These are phyloP conservation scores for Phylloporus arenicola DNA, from an alignment of 768 basidiomycete species.

Conservation along the genomic window DNA sequence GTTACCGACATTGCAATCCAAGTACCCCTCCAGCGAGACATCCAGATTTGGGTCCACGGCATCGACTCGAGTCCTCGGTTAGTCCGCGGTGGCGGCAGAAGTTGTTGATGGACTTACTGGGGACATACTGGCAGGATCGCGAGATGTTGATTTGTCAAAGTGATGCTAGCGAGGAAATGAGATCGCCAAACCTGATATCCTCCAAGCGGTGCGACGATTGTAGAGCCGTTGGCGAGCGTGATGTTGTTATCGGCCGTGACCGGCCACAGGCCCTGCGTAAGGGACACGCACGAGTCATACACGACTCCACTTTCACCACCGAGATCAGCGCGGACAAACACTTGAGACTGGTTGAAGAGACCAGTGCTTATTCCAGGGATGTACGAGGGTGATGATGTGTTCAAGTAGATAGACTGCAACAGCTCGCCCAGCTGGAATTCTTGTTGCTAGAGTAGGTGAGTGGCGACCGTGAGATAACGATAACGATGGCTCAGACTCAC, in stretches of 20 bases:
- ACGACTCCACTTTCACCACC: slow-evolving; percentile 68
- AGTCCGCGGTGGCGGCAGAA: slow-evolving; percentile 1
- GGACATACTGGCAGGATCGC: slow-evolving; percentile 32
- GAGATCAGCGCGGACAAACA: slow-evolving; percentile 56
- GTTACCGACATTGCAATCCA: slow-evolving; percentile 47
- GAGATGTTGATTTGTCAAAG: not conserved
- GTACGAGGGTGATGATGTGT: slow-evolving; percentile 46
- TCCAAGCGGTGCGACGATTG: slow-evolving; percentile 49
- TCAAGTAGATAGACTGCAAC: slow-evolving; percentile 50
- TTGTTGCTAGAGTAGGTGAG: slow-evolving; percentile 39
- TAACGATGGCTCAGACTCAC: slow-evolving; percentile 39
- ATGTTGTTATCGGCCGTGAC: slow-evolving; percentile 40
- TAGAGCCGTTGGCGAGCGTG: slow-evolving; percentile 63
- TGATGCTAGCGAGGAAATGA: slow-evolving; percentile 13
- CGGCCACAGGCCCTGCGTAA: slow-evolving; percentile 69
- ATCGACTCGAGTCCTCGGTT: slow-evolving; percentile 40
- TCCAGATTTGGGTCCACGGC: slow-evolving; percentile 58
- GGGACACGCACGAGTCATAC: slow-evolving; percentile 57
- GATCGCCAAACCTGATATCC: slow-evolving; percentile 53
- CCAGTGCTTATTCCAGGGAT: slow-evolving; percentile 38
- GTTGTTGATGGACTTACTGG: slow-evolving; percentile 28
- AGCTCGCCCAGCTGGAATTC: slow-evolving; percentile 51
- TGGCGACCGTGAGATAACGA: not conserved
- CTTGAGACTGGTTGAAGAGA: slow-evolving; percentile 35
- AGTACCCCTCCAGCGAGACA: slow-evolving; percentile 61